A percentile compares a stretch with the other conserved stretches of the same genome.
Evolutionary conservation across 352 stramenopile genomes (phyloP).

Genomic region (Phytophthora sansomeana): DNA sequence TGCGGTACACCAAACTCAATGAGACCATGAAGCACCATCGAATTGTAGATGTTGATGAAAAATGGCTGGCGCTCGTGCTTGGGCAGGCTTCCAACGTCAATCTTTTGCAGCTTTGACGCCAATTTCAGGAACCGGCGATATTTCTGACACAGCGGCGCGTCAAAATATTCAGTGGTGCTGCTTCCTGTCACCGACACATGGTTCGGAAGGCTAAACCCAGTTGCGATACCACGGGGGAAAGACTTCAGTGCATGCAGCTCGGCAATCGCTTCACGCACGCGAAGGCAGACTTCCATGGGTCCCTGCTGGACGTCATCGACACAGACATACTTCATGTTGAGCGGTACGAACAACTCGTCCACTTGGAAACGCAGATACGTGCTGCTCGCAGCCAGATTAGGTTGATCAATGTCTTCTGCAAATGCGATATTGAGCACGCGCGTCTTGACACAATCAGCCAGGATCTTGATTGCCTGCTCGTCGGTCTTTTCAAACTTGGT

Average conservation of each 20-base stretch:
- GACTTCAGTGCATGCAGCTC: conserved; percentile 71
- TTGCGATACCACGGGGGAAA: conserved; percentile 78
- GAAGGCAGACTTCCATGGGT: conserved; percentile 78
- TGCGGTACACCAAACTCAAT: conserved; percentile 89
- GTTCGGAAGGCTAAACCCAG: conserved; percentile 62
- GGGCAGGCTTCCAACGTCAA: conserved; percentile 75
- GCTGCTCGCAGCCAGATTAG: conserved; percentile 53
- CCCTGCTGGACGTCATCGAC: conserved; percentile 49
- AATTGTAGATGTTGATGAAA: conserved; percentile 93
- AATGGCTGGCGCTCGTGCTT: conserved; percentile 89
- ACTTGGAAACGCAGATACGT: conserved; percentile 88
- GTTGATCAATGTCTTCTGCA: conserved; percentile 54
- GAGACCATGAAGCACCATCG: conserved; percentile 87
- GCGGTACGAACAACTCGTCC: conserved; percentile 78
- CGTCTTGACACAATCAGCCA: conserved; percentile 54
- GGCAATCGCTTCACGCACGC: conserved; percentile 67
- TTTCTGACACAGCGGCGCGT: conserved; percentile 59
- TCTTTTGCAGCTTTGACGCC: conserved; percentile 64
- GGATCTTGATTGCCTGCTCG: conserved; percentile 48
- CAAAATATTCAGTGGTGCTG: conserved; percentile 52
- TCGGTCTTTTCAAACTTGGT: conserved; percentile 66
- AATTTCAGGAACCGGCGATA: conserved; percentile 85
- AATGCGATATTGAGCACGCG: conserved; percentile 65
- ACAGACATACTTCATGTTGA: conserved; percentile 86
- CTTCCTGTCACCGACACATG: conserved; percentile 30